Evolutionary conservation across 2,329 filamentous ascomycete species (phyloP), one percentile per base, ranked within the genome.

Genomic region (Talaromyces islandicus): DNA sequence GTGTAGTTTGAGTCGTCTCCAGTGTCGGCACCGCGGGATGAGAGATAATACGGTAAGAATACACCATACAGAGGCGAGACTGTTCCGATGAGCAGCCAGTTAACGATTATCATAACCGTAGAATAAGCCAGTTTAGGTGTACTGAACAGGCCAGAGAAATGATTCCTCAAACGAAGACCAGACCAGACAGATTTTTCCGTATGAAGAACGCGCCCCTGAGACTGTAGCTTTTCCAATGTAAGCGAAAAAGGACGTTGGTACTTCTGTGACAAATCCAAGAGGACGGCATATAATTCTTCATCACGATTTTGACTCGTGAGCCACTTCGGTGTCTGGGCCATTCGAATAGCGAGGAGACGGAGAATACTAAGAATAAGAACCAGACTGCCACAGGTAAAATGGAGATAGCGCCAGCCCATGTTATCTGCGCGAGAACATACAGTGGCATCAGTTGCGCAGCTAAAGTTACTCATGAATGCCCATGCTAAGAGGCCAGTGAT

Each of bases 351-450:
- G 21, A 58, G 24, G 7, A 58, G 32, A 9, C 56, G 48, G 3
- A 53, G 12, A 25, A 53, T 21, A n/a, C 56, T 58, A 11, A 58
- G 29, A 29, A 58, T 27, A 21, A 58, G 56, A 14, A 58, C 56
- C 7, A 58, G 48, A 19, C 12, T 24, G 21, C 56, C 56, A 19
- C 56, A 58, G 32, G 56, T 58, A 25, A 58, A 52, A 11, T 58
- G 56, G 1, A 58, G 56, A 43, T 58, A 58, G 3, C 56, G 56
- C 56, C 56, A 54, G 11, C 56, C 56, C 56, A 58, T 58, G 48
- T 58, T 58, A 19, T 58, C 56, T 3, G 48, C 14, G 24, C 32
- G 19, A 35, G 48, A 29, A 25, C 56, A 58, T 21, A 41, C 50
- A 21, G 21, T 21, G 27, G 56, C 56, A 24, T 58, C 50, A 21